Conservation (phyloP, 1,139 yeast genomes). For the Debaryomyces robertsiae region DNA sequence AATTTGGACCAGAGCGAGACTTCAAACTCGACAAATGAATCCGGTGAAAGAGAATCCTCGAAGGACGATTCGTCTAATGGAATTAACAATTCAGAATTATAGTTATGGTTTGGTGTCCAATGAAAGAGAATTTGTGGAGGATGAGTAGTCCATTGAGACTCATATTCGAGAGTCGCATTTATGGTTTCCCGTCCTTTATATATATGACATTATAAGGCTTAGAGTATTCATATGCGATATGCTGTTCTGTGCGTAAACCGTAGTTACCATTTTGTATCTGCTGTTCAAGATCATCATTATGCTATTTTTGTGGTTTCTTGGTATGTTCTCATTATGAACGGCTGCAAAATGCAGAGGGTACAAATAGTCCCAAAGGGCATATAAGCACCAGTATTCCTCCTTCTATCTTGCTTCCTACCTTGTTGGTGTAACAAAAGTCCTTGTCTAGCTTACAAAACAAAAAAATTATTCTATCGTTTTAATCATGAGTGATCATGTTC, state of each 20-base stretch:
- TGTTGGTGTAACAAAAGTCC: too few relatives aligned
- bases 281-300: not conserved
- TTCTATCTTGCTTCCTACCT: not conserved
- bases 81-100: not conserved
- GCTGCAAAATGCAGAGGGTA: conserved; percentile 6
- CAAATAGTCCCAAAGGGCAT: conserved; percentile 4
- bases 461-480: not conserved
- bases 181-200: too few relatives aligned
- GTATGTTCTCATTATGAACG: not conserved
- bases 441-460: not conserved
- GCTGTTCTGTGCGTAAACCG: too few relatives aligned
- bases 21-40: not conserved
- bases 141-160: too few relatives aligned
- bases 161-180: too few relatives aligned
- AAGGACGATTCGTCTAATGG: not conserved
- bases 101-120: not conserved
- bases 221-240: too few relatives aligned
- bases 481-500: conserved; percentile 6
- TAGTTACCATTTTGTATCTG: too few relatives aligned
- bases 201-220: too few relatives aligned
- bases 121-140: too few relatives aligned
- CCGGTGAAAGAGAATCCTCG: not conserved
- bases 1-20: conserved; percentile 24
- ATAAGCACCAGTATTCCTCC: conserved; percentile 3
- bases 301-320: conserved; percentile 4